Percentiles rank a stretch among this genome's conserved stretches.
Conservation (phyloP, 179 eudicot genomes). For the Beta lomatogona region DNA sequence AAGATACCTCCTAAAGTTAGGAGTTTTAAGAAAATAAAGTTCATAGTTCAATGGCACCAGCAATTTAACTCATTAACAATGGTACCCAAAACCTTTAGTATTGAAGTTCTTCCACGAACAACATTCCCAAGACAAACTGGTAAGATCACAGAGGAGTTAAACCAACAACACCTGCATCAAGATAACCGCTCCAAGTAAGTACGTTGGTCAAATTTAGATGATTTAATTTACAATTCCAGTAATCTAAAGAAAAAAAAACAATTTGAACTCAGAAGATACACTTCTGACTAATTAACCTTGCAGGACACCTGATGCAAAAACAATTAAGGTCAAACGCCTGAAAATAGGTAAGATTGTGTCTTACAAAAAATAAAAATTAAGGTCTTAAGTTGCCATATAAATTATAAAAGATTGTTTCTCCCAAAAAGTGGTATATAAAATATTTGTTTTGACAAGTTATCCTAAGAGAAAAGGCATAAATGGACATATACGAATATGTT, state of each 20-base stretch:
- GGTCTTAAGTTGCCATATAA: too few relatives aligned
- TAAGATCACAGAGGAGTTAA: constrained; percentile 58
- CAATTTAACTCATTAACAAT: not conserved
- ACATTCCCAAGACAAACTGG: not conserved
- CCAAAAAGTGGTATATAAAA: too few relatives aligned
- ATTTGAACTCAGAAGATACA: not conserved
- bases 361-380: too few relatives aligned
- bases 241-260: not conserved
- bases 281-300: too few relatives aligned
- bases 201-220: not conserved
- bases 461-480: too few relatives aligned
- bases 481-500: too few relatives aligned
- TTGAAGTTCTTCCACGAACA: not conserved
- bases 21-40: not conserved
- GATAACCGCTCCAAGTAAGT: not conserved
- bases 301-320: too few relatives aligned
- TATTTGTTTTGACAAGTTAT: too few relatives aligned
- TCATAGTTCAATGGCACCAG: not conserved
- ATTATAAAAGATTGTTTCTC: too few relatives aligned
- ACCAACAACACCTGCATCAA: constrained; percentile 70
- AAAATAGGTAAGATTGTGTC: too few relatives aligned
- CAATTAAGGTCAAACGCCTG: too few relatives aligned
- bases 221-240: not conserved
- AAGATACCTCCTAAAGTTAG: not conserved
- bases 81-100: not conserved